Percentiles rank a stretch among this genome's conserved stretches.
phyloP scores from a whole-genome alignment of 371 early-diverging fungal species.

The Mortierella sp. region DNA sequence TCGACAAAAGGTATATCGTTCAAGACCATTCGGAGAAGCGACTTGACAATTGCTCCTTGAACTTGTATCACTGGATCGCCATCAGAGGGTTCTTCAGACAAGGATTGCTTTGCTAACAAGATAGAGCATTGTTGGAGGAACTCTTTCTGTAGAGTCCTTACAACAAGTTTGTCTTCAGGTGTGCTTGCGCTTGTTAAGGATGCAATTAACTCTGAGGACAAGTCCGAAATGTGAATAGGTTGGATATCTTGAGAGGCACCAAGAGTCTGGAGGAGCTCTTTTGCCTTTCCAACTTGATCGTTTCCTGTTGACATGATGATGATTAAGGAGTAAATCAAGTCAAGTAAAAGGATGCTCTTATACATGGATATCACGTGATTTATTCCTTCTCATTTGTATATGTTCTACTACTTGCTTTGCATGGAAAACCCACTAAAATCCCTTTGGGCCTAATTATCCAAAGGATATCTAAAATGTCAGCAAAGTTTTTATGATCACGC shows the following conservation, averaged over 20 bases:
- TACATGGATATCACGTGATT: no score
- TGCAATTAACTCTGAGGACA: conserved; percentile 30
- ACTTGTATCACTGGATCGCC: conserved; percentile 14
- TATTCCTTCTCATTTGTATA: no score
- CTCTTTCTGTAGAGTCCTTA: conserved; percentile 25
- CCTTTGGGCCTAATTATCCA: not conserved
- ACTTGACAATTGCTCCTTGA: conserved; percentile 35
- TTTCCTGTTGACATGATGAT: conserved; percentile 20
- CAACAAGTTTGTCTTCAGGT: conserved; percentile 11
- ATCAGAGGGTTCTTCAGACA: not conserved
- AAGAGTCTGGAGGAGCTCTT: conserved; percentile 28
- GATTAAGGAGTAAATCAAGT: conserved; percentile 8
- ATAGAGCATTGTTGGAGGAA: conserved; percentile 22
- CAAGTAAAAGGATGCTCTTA: no score
- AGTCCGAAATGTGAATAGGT: conserved; percentile 27
- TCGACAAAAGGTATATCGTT: conserved; percentile 39
- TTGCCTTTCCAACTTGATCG: conserved; percentile 23
- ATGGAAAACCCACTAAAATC: not conserved
- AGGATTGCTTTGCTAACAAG: conserved; percentile 18
- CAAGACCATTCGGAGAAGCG: conserved; percentile 46
- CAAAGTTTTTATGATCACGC: no score
- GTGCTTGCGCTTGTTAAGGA: conserved; percentile 22
- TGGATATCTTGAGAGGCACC: conserved; percentile 16
- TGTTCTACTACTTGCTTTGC: not conserved
- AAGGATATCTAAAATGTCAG: no score